Evolutionary conservation across 805 yeast genomes (phyloP).

Genomic region (Saturnispora saitoi): DNA sequence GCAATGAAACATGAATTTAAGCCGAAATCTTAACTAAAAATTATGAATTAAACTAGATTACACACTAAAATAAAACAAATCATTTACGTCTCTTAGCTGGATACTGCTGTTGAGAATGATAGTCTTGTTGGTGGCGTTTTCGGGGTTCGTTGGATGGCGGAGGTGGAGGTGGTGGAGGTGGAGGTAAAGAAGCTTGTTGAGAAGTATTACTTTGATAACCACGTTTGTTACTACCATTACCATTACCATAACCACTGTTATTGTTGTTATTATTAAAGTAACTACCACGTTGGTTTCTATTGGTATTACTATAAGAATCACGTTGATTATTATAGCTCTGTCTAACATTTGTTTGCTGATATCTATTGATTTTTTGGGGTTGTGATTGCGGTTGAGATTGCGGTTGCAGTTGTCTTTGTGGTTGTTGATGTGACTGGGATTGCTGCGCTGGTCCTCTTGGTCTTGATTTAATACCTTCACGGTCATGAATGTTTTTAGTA

Average conservation of each 20-base stretch:
- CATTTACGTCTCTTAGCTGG: not conserved
- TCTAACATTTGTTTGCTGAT: not conserved
- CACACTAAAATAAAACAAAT: not conserved
- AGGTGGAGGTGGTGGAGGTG: not conserved
- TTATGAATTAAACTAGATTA: not conserved
- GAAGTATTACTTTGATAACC: not conserved
- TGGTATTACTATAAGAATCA: not conserved
- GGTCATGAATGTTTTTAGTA: not conserved
- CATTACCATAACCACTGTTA: not conserved
- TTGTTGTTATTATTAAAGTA: not conserved
- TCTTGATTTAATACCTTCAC: not conserved
- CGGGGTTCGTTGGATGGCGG: not conserved
- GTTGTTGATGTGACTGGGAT: not conserved
- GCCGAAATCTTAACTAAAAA: not conserved
- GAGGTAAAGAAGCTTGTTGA: not conserved
- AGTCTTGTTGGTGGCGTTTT: not conserved
- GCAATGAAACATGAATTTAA: not conserved
- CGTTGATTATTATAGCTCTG: not conserved
- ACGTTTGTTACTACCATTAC: not conserved
- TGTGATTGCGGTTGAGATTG: not conserved
- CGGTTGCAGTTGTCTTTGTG: not conserved
- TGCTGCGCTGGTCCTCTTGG: constrained; percentile 3
- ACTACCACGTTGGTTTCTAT: not conserved
- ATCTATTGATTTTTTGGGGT: not conserved
- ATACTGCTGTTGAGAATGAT: not conserved